phyloP scores from a whole-genome alignment of 805 yeast genomes.

The Diddensiella caesifluorescens region DNA sequence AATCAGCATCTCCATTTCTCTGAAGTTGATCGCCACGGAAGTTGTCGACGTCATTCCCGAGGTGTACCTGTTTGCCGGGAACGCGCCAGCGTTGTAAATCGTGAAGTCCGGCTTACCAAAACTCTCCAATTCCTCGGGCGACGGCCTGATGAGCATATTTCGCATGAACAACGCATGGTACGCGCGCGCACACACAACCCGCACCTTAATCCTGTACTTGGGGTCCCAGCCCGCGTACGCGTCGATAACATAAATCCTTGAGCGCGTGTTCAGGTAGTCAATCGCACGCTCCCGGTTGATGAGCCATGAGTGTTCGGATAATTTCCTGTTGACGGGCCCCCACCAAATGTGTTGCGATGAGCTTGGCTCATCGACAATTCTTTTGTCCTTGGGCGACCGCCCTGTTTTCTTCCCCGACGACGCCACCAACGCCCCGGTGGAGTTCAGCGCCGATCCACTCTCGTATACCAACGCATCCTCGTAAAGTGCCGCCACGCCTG shows the following conservation, averaged over 20 bases:
- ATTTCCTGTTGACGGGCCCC: conserved; percentile 98
- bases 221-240: conserved; percentile 99
- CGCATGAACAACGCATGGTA: conserved; percentile 98
- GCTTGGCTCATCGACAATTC: conserved; percentile 91
- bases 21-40: conserved; percentile 92
- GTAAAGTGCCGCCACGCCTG: conserved; percentile 86
- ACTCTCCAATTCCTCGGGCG: conserved; percentile 76
- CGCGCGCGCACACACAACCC: conserved; percentile 96
- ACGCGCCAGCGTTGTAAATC: conserved; percentile 96
- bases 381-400: conserved; percentile 96
- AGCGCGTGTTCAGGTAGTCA: conserved; percentile 93
- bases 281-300: conserved; percentile 94
- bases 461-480: conserved; percentile 86
- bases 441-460: conserved; percentile 83
- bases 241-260: conserved; percentile 88
- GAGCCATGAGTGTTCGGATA: conserved; percentile 89
- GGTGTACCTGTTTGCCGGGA: conserved; percentile 96
- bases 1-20: conserved; percentile 97
- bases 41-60: conserved; percentile 97
- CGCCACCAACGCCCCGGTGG: conserved; percentile 93
- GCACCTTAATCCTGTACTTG: conserved; percentile 88
- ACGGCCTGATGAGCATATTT: conserved; percentile 95
- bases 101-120: conserved; percentile 98
- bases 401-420: conserved; percentile 95
- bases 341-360: conserved; percentile 89